A percentile compares a stretch with the other conserved stretches of the same genome.
These are phyloP conservation scores for Didymella segeticola DNA, from an alignment of 2,329 filamentous ascomycete genomes.

Conservation along the genomic window DNA sequence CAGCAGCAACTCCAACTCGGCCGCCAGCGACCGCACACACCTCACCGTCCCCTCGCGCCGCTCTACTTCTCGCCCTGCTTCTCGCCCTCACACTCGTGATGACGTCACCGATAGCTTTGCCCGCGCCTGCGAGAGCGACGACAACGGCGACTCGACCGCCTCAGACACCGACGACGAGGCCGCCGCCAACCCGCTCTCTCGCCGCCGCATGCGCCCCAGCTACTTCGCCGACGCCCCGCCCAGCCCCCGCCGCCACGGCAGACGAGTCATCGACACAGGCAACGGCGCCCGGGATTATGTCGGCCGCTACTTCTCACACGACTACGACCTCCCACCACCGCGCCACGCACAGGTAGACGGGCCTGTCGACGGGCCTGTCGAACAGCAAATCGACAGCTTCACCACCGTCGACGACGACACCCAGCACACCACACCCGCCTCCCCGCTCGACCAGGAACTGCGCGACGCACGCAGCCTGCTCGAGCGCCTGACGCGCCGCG, in stretches of 20 bases:
- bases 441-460: constrained; percentile 52
- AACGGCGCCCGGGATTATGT: constrained; percentile 39
- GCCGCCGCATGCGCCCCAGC: constrained; percentile 26
- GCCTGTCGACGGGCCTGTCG: constrained; percentile 24
- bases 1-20: constrained; percentile 55
- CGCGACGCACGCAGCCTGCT: constrained; percentile 76
- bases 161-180: constrained; percentile 64
- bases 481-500: constrained; percentile 70
- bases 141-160: constrained; percentile 46
- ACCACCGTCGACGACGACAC: too few species aligned
- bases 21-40: constrained; percentile 46
- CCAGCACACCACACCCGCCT: too few species aligned
- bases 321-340: neutral
- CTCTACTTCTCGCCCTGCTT: constrained; percentile 48
- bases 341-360: neutral
- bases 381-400: constrained; percentile 3
- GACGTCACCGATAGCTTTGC: constrained; percentile 53
- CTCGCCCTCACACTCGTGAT: neutral
- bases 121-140: constrained; percentile 59
- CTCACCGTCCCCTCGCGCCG: constrained; percentile 47
- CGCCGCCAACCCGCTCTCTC: constrained; percentile 26
- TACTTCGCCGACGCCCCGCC: constrained; percentile 39
- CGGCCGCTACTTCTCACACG: constrained; percentile 34
- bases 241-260: constrained; percentile 37
- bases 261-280: constrained; percentile 35